Base-by-base conservation (phyloP, 139 green algal genomes). In the Nannochloris sp. region DNA sequence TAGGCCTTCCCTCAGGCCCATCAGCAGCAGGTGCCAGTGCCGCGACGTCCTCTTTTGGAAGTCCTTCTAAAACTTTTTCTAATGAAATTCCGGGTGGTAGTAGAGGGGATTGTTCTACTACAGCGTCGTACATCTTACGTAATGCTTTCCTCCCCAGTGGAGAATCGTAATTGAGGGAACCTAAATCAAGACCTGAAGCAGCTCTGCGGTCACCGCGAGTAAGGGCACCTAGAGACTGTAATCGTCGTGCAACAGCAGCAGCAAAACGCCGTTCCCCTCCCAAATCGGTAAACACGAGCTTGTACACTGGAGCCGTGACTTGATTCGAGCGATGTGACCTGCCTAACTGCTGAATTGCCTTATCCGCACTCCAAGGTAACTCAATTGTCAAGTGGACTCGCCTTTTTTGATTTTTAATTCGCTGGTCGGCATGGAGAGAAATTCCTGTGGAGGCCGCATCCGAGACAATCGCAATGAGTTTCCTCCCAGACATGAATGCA, bases 291-390 rank as follows among this genome's bases (percentile, higher is more conserved):
- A 78, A 81, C 8, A 90, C 62, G 59, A 97, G 83, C 70, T 84
- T 86, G 76, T 72, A 89, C 15, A 82, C 38, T 24, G 80, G 80
- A 0, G 58, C 68, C 12, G 30, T 59, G 19, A 79, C 44, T 69
- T 86, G 70, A 24, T 79, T 79, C 51, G 67, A 68, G 31, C 77
- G 39, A 57, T 85, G 79, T 25, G 62, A 74, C 34, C 76, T 63
- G 30, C 90, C 90, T 12, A 96, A 83, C 80, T 96, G 90, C 78
- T 96, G 90, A 32, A 96, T 92, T 42, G 90, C 85, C 70, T 95
- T 95, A 73, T 96, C 90, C 1, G 90, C 90, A 12, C 48, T 79
- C 88, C 90, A 96, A 42, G 89, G 86, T 64, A 96, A 81, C 81
- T 96, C 90, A 25, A 96, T 86, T 38, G 89, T 96, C 27, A 96